Evolutionary conservation across 306 rosid genomes (phyloP), one percentile per base, ranked within the genome.

Genomic region (Senna tora): DNA sequence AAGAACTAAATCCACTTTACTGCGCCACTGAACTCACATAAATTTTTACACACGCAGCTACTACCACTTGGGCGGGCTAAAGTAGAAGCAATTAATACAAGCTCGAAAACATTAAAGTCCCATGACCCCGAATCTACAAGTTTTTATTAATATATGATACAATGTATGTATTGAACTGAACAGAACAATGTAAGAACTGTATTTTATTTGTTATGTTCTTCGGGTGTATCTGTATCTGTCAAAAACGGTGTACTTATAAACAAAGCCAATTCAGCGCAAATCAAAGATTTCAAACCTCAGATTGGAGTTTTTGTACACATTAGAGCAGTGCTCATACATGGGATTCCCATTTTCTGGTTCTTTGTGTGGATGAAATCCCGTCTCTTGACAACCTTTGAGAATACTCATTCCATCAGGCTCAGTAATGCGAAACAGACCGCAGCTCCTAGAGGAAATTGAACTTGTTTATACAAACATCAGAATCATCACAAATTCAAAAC

Each of bases 231-330:
- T 32, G 47, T 10, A 38, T 79, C 17, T 45, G 28, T 17, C 41
- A 66, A 61, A 53, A 30, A 65, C 38, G 42, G 34, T 43, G 45
- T 38, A 21, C 42, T 21, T 19, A 52, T 57, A 34, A 54, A 52
- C 61, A 56, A 54, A 68, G 51, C 52, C 70, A 53, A 15, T 71
- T 88, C 75, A 87, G n/a, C 92, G 92, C 80, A 90, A 80, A 69
- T 90, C 94, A 54, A 86, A 83, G 65, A 92, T 88, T 84, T 90
- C 96, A 78, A 90, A 92, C 84, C 95, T 83, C 75, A 92, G 74
- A 75, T 90, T 85, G 60, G 92, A 77, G 74, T 86, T 90, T 72
- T 65, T 85, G 84, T 90, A 88, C 62, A 92, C 91, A 73, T 88
- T 85, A 77, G 85, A 70, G 84, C 92, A 92, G 59, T 79, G 84